Conservation (phyloP, 1,284 basidiomycete species). For the Anthracocystis panici-leucophaei region DNA sequence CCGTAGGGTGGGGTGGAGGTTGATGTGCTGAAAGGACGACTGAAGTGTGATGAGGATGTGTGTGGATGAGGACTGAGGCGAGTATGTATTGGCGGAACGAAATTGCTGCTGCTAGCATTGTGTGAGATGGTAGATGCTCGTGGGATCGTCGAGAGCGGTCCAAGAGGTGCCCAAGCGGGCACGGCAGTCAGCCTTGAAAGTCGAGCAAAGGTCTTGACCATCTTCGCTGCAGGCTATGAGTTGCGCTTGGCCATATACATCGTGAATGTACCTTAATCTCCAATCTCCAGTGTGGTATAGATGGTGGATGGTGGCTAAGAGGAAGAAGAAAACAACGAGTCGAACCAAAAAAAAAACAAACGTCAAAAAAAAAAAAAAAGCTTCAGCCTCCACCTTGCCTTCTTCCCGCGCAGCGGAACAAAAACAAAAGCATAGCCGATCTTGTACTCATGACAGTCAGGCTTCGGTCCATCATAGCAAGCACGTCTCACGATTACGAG, state of each 20-base stretch:
- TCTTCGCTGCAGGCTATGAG: not conserved
- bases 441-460: not conserved
- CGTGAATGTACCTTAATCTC: not conserved
- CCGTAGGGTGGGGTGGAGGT: conserved; percentile 7
- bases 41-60: no score
- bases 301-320: not conserved
- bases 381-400: conserved; percentile 8
- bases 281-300: not conserved
- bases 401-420: not conserved
- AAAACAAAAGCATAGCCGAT: conserved; percentile 14
- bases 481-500: no score
- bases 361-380: not conserved
- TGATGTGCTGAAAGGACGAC: not conserved
- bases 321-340: not conserved
- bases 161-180: not conserved
- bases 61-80: no score
- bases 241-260: not conserved
- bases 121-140: not conserved
- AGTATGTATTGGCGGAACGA: not conserved
- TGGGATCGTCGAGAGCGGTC: not conserved
- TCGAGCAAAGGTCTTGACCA: not conserved
- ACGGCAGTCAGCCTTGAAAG: not conserved
- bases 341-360: not conserved
- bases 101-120: not conserved
- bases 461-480: not conserved